A percentile compares a stretch with the other conserved stretches of the same genome.
Evolutionary conservation across 192 early-diverging fungal species (phyloP).

Genomic region (Coemansia sp.): DNA sequence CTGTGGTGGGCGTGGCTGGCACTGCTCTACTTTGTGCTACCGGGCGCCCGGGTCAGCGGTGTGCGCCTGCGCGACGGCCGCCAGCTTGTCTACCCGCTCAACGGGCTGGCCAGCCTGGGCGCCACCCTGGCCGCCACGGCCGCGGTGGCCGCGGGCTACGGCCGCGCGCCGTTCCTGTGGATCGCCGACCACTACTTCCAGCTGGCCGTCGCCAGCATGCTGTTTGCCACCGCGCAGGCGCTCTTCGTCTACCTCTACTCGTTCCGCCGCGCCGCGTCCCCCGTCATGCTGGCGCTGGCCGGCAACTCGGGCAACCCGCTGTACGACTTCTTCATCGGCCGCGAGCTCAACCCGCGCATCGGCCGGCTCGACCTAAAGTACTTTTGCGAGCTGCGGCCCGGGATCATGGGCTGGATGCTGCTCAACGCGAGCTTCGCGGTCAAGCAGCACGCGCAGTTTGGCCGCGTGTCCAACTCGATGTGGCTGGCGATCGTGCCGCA

Average conservation of each 20-base stretch:
- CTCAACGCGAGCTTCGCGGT: constrained; percentile 73
- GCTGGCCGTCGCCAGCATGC: constrained; percentile 63
- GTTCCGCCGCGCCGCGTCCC: constrained; percentile 54
- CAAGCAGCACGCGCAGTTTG: constrained; percentile 67
- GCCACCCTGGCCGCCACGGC: constrained; percentile 50
- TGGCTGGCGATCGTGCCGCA: constrained; percentile 71
- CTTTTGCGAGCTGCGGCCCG: constrained; percentile 90
- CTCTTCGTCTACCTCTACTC: constrained; percentile 71
- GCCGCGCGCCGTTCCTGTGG: constrained; percentile 67
- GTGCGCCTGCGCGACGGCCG: constrained; percentile 66
- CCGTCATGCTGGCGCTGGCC: constrained; percentile 69
- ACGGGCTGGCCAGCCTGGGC: constrained; percentile 64
- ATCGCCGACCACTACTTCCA: constrained; percentile 75
- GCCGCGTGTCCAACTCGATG: constrained; percentile 73
- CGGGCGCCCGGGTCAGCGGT: constrained; percentile 63
- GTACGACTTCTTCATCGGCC: constrained; percentile 95
- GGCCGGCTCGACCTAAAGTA: constrained; percentile 84
- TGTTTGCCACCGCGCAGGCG: constrained; percentile 63
- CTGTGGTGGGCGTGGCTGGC: constrained; percentile 72
- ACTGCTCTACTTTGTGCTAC: constrained; percentile 61
- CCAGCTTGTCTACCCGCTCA: constrained; percentile 78
- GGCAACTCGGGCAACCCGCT: constrained; percentile 88
- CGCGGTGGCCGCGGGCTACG: constrained; percentile 47
- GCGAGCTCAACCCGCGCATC: constrained; percentile 93
- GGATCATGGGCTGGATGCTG: constrained; percentile 85